Conservation (phyloP, 345 rosid species). For the Hibiscus tridactylites region DNA sequence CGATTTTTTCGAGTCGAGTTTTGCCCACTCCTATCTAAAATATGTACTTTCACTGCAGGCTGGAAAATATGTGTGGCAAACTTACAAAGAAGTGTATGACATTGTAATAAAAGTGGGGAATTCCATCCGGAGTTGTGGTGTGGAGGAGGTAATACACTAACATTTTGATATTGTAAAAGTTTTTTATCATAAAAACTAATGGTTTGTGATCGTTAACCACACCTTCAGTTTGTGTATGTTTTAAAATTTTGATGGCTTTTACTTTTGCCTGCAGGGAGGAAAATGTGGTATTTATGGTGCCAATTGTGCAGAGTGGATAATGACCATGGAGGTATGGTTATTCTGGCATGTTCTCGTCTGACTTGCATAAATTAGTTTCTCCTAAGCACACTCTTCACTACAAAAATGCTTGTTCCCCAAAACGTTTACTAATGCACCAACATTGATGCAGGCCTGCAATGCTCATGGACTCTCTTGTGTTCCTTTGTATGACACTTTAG, state of each 20-base stretch:
- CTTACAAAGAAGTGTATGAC: slow-evolving; percentile 73
- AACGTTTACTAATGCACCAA: slow-evolving; percentile 8
- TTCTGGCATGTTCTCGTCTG: not conserved
- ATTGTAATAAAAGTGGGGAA: slow-evolving; percentile 72
- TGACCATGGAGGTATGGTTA: slow-evolving; percentile 86
- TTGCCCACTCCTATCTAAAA: no score
- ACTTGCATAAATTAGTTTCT: not conserved
- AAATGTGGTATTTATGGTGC: slow-evolving; percentile 95
- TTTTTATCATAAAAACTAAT: not conserved
- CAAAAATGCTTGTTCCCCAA: not conserved
- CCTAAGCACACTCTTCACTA: not conserved
- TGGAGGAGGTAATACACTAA: slow-evolving; percentile 50
- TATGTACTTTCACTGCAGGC: slow-evolving; percentile 37
- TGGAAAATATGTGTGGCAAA: slow-evolving; percentile 82
- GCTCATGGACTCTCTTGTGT: slow-evolving; percentile 96
- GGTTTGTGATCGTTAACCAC: not conserved
- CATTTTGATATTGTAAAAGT: not conserved
- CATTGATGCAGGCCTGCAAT: slow-evolving; percentile 81
- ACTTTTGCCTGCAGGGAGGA: slow-evolving; percentile 42
- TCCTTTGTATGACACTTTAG: slow-evolving; percentile 94
- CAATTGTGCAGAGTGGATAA: slow-evolving; percentile 84
- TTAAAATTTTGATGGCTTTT: not conserved
- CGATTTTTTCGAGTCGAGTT: no score
- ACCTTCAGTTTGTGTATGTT: no score
- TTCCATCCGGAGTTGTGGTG: slow-evolving; percentile 73